A percentile compares a stretch with the other conserved stretches of the same genome.
Evolutionary conservation across 2,329 filamentous ascomycete species (phyloP).

Genomic region (Penicillium sp.): DNA sequence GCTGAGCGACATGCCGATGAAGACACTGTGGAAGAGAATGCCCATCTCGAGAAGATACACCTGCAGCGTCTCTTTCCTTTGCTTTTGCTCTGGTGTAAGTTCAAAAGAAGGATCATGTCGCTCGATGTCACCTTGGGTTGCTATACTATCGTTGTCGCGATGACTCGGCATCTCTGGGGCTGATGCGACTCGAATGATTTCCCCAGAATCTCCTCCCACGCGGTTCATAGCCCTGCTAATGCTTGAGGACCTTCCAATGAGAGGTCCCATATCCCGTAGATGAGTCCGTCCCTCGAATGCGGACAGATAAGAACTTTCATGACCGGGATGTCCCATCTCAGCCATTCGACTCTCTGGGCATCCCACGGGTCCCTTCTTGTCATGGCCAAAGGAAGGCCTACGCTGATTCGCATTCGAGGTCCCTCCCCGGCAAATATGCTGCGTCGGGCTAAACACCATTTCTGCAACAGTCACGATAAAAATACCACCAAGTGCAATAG

Average conservation of each 20-base stretch:
- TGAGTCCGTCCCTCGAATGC: conserved; percentile 21
- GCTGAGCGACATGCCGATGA: conserved; percentile 42
- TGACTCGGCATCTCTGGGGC: conserved; percentile 20
- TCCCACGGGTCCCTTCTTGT: neutral
- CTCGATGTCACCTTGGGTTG: conserved; percentile 22
- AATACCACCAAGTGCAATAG: conserved; percentile 49
- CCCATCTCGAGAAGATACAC: conserved; percentile 75
- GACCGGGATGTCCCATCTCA: neutral
- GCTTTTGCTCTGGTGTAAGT: conserved; percentile 41
- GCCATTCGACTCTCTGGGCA: neutral
- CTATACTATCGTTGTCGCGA: conserved; percentile 18
- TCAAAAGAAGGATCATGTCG: conserved; percentile 13
- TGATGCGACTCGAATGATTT: conserved; percentile 26
- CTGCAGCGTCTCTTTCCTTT: conserved; percentile 69
- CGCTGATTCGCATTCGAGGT: neutral
- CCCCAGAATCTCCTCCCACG: conserved; percentile 29
- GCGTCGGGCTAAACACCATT: conserved; percentile 54
- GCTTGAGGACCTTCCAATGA: conserved; percentile 31
- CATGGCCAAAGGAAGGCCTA: neutral
- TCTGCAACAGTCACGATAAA: conserved; percentile 56
- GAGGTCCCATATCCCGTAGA: conserved; percentile 30
- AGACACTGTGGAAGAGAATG: conserved; percentile 75
- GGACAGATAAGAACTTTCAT: neutral
- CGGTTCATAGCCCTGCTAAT: conserved; percentile 33
- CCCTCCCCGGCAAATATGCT: conserved; percentile 32